Base-by-base conservation (phyloP, 2,329 filamentous ascomycete species). In the Fusarium sp. region DNA sequence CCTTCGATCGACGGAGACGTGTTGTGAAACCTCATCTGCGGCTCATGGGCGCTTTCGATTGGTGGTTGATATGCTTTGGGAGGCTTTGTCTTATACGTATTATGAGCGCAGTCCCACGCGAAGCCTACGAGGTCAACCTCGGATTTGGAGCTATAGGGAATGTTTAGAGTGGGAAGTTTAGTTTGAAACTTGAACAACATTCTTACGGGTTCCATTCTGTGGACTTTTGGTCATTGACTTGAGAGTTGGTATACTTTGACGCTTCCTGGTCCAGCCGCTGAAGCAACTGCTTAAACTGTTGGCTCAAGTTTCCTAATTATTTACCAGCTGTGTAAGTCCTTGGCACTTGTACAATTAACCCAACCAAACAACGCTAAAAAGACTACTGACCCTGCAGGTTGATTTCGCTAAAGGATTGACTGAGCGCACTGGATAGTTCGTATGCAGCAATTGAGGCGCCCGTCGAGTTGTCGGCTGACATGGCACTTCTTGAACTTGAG, bases 221-320 rank as follows among this genome's bases (percentile, higher is more conserved):
- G 33, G 50, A 55, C 9, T 56, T 58, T 7, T 41, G 47, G 19
- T 71, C 58, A 5, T 30, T 59, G 22, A 70, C 50, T 19, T 70
- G 58, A 10, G 68, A 67, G 47, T 72, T 72, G 39, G 46, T 53
- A 17, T 73, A 73, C 15, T 62, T 62, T 37, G 71, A 70, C 7
- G 64, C 62, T 23, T 72, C 64, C 17, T 61, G 56, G n/a, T 73
- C 71, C n/a, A 73, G 44, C n/a, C 55, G 66, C 33, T 65, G 57
- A 30, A 73, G 47, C 20, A 73, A 22, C 39, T 67, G 49, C 11
- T 49, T 55, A 25, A 73, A 51, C 35, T 66, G 61, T 15, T 47
- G 46, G 17, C 40, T 57, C 25, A 70, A 20, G 44, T 49, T 62
- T 8, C 61, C 71, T 71, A 30, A 2, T 37, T 6, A 37, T 37